Conservation (phyloP, 495 filamentous ascomycete species). For the Staphylotrichum tortipilum region DNA sequence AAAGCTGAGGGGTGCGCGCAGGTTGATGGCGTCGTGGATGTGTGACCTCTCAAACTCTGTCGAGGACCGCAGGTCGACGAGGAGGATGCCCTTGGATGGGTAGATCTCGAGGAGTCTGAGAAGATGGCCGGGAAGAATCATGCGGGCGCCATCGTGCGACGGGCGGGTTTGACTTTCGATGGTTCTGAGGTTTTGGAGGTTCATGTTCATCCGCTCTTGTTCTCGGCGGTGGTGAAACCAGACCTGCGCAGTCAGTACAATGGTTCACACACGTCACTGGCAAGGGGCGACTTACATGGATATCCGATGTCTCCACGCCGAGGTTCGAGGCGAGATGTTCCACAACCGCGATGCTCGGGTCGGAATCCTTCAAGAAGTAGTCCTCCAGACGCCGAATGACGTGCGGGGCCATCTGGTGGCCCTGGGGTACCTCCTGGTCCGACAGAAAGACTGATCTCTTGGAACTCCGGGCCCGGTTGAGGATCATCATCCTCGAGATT, state of each 20-base stretch:
- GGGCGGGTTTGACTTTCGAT: conserved; percentile 21
- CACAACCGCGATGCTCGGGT: conserved; percentile 28
- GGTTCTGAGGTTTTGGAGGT: conserved; percentile 30
- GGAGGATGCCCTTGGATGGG: conserved; percentile 32
- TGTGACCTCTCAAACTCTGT: conserved; percentile 39
- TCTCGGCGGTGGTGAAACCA: conserved; percentile 41
- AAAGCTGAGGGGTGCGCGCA: conserved; percentile 37
- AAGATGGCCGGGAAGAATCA: conserved; percentile 42
- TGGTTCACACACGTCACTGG: neutral
- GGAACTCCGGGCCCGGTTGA: conserved; percentile 25
- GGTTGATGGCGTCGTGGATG: conserved; percentile 39
- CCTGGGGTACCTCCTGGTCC: conserved; percentile 20
- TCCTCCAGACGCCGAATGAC: conserved; percentile 34
- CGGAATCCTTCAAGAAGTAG: conserved; percentile 33
- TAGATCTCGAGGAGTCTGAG: conserved; percentile 40
- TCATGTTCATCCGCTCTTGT: conserved; percentile 30
- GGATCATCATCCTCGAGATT: conserved; percentile 22
- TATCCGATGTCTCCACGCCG: conserved; percentile 29
- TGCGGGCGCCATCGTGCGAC: conserved; percentile 22
- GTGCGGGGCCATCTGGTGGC: conserved; percentile 26
- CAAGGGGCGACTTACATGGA: conserved; percentile 13
- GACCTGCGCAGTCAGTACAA: conserved; percentile 13
- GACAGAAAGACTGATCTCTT: conserved; percentile 22
- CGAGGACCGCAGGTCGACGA: conserved; percentile 38
- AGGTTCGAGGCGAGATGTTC: conserved; percentile 37